Conservation (phyloP, 1,139 yeast genomes). For the Taphrina populina region DNA sequence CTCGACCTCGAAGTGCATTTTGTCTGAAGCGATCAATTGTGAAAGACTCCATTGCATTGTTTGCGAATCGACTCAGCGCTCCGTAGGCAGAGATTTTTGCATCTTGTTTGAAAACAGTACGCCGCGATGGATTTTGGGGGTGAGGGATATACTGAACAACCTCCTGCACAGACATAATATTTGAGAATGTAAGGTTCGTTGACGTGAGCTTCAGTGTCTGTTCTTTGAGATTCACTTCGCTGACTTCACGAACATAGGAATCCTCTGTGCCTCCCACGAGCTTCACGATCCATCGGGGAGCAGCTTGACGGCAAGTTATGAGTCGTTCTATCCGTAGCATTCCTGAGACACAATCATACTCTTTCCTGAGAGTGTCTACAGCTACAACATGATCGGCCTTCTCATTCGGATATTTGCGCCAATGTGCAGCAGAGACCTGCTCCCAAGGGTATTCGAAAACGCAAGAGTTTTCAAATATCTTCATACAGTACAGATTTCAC, state of each 20-base stretch:
- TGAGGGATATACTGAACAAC: conserved; percentile 79
- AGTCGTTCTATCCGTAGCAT: conserved; percentile 77
- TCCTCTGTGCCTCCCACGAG: conserved; percentile 72
- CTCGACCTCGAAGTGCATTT: conserved; percentile 76
- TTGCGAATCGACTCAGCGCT: conserved; percentile 65
- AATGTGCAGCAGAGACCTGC: conserved; percentile 91
- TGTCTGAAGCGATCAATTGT: conserved; percentile 82
- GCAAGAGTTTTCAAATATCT: conserved; percentile 61
- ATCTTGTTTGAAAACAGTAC: conserved; percentile 70
- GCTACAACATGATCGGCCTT: conserved; percentile 91
- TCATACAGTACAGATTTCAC: too few species aligned
- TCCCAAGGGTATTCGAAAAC: conserved; percentile 74
- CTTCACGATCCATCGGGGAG: conserved; percentile 76
- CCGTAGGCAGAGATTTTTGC: conserved; percentile 90
- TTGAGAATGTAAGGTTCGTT: conserved; percentile 80
- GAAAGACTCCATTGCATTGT: conserved; percentile 81
- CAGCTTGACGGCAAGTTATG: conserved; percentile 83
- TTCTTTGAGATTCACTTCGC: conserved; percentile 70
- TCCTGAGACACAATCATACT: conserved; percentile 57
- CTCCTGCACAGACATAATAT: conserved; percentile 76
- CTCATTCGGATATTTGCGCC: conserved; percentile 95
- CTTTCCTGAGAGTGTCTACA: conserved; percentile 80
- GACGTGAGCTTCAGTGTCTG: conserved; percentile 74
- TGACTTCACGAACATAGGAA: conserved; percentile 84
- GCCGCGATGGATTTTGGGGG: conserved; percentile 49